A percentile compares a stretch with the other conserved stretches of the same genome.
Conservation (phyloP, 2,329 filamentous ascomycete genomes). For the Zopfia rhizophila region DNA sequence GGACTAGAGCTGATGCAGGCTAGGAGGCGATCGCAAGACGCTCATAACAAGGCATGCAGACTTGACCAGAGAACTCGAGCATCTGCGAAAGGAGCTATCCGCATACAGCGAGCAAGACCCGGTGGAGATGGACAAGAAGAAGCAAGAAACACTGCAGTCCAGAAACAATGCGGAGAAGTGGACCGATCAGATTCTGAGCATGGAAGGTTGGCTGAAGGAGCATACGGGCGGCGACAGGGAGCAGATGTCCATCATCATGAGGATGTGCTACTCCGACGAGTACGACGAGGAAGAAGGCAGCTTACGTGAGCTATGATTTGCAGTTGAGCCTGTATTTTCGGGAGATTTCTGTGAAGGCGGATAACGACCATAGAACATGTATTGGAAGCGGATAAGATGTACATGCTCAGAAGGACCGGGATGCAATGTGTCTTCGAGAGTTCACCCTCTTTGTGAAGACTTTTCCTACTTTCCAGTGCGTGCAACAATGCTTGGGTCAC, state of each 20-base stretch:
- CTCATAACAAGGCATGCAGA: conserved; percentile 48
- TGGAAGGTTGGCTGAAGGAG: conserved; percentile 58
- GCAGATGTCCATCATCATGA: conserved; percentile 54
- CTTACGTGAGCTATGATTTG: conserved; percentile 52
- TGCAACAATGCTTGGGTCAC: too few relatives aligned
- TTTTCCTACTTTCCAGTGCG: too few relatives aligned
- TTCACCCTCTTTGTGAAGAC: too few relatives aligned
- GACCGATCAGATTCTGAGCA: conserved; percentile 58
- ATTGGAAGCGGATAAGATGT: too few relatives aligned
- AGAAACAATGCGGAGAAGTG: conserved; percentile 47
- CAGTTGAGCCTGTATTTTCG: conserved; percentile 1
- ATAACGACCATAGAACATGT: too few relatives aligned
- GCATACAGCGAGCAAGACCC: conserved; percentile 59
- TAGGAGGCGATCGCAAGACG: conserved; percentile 49
- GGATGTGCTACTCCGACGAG: conserved; percentile 63
- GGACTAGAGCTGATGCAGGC: neutral
- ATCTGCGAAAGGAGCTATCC: conserved; percentile 54
- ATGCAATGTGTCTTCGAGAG: too few relatives aligned
- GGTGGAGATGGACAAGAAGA: conserved; percentile 56
- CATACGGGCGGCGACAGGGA: conserved; percentile 53
- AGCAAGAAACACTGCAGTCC: conserved; percentile 39
- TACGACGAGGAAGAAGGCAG: conserved; percentile 65
- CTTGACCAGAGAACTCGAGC: conserved; percentile 50
- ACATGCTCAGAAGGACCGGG: too few relatives aligned
- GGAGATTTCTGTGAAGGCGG: too few relatives aligned